These are phyloP conservation scores for Macroventuria anomochaeta DNA, from an alignment of 2,329 filamentous ascomycete species.

Conservation along the genomic window DNA sequence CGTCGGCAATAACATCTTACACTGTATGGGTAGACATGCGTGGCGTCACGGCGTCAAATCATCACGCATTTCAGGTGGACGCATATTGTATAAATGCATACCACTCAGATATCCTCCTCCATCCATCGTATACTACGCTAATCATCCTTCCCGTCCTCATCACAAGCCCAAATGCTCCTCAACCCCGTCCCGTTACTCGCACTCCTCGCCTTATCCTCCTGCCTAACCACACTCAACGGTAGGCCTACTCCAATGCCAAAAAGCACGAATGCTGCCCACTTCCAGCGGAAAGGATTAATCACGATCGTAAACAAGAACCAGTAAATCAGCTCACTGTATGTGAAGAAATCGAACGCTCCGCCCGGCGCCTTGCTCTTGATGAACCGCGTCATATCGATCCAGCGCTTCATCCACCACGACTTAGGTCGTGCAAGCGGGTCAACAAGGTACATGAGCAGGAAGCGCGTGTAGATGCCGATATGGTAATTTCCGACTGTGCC, in stretches of 20 bases:
- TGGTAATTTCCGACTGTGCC: slow-evolving; percentile 87
- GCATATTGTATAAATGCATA: neutral
- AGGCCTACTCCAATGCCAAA: slow-evolving; percentile 73
- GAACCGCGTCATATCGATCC: slow-evolving; percentile 82
- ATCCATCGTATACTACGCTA: neutral
- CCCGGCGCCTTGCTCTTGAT: slow-evolving; percentile 72
- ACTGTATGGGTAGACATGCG: slow-evolving; percentile 8
- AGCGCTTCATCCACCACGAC: slow-evolving; percentile 77
- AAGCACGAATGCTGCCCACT: slow-evolving; percentile 85
- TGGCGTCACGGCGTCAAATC: slow-evolving; percentile 2
- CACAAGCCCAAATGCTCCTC: slow-evolving; percentile 24
- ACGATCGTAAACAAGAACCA: slow-evolving; percentile 83
- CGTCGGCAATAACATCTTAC: neutral
- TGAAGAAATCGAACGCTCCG: slow-evolving; percentile 87
- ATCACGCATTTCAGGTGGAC: neutral
- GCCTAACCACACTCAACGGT: slow-evolving; percentile 69
- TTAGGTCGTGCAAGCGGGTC: slow-evolving; percentile 77
- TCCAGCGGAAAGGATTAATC: slow-evolving; percentile 88
- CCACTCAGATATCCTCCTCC: neutral
- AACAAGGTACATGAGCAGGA: slow-evolving; percentile 83
- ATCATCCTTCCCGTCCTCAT: slow-evolving; percentile 2
- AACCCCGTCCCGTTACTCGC: slow-evolving; percentile 63
- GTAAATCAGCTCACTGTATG: slow-evolving; percentile 82
- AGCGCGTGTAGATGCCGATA: slow-evolving; percentile 86
- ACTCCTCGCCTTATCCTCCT: slow-evolving; percentile 68